Conservation (phyloP, 495 filamentous ascomycete genomes). For the Aspergillus nidulans region DNA sequence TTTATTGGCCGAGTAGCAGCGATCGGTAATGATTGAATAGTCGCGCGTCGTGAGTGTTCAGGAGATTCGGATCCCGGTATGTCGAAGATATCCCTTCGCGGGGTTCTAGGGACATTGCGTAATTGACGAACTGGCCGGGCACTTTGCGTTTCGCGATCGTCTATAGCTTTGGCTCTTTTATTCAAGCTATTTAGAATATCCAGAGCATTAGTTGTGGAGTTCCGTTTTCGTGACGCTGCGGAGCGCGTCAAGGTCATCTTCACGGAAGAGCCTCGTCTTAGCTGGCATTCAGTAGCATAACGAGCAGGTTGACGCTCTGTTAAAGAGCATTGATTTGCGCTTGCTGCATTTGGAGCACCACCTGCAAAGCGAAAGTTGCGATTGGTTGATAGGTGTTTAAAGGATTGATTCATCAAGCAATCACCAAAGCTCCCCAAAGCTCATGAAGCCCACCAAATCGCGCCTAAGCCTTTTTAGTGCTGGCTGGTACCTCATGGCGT, state of each 20-base stretch:
- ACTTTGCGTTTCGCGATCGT: neutral
- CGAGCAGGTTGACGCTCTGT: neutral
- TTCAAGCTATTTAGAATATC: conserved; percentile 21
- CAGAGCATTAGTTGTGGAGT: conserved; percentile 13
- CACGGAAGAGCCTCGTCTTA: neutral
- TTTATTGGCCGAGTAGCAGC: neutral
- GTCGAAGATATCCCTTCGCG: conserved; percentile 8
- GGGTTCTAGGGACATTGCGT: neutral
- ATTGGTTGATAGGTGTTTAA: no score
- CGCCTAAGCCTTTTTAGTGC: neutral
- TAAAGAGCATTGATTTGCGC: neutral
- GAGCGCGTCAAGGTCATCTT: conserved; percentile 15
- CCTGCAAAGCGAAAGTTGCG: no score
- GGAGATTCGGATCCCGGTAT: conserved; percentile 1
- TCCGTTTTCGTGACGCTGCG: conserved; percentile 10
- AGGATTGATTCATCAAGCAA: no score
- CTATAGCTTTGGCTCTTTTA: neutral
- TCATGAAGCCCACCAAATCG: neutral
- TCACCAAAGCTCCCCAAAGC: no score
- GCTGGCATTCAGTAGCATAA: neutral
- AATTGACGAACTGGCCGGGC: neutral
- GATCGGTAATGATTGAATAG: neutral
- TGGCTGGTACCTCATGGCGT: neutral
- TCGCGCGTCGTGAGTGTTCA: neutral
- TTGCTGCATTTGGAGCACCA: neutral